Conservation (phyloP, 768 basidiomycete species). For the Albatrellus ellisii region DNA sequence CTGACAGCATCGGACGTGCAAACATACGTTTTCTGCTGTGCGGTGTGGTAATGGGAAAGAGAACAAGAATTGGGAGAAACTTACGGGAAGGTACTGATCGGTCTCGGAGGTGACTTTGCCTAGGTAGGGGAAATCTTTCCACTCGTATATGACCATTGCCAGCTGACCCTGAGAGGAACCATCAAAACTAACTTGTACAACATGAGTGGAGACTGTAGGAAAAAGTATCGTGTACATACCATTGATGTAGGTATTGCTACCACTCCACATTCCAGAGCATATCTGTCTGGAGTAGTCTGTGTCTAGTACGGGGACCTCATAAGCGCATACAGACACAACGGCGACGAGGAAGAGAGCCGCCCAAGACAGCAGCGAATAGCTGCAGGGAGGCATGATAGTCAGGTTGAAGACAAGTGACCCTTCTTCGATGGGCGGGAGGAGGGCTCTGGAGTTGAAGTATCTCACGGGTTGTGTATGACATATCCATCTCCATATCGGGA, state of each 20-base stretch:
- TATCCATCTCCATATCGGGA: no score
- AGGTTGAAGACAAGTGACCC: slow-evolving; percentile 13
- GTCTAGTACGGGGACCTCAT: slow-evolving; percentile 54
- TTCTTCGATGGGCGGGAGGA: slow-evolving; percentile 10
- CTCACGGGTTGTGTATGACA: no score
- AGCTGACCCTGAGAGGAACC: slow-evolving; percentile 69
- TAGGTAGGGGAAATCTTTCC: slow-evolving; percentile 76
- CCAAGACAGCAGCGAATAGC: slow-evolving; percentile 7
- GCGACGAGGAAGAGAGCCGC: slow-evolving; percentile 14
- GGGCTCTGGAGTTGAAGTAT: no score
- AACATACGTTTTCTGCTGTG: slow-evolving; percentile 79
- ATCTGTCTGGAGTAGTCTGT: slow-evolving; percentile 80
- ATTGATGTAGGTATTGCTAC: slow-evolving; percentile 67
- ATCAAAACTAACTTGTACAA: slow-evolving; percentile 59
- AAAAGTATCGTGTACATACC: slow-evolving; percentile 30
- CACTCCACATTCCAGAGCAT: slow-evolving; percentile 94
- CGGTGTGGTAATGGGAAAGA: slow-evolving; percentile 4
- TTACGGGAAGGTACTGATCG: slow-evolving; percentile 52
- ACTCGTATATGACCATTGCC: slow-evolving; percentile 94
- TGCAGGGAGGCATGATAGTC: slow-evolving; percentile 9
- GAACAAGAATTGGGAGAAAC: slow-evolving; percentile 17
- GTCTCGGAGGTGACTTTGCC: slow-evolving; percentile 50
- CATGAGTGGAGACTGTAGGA: slow-evolving; percentile 13
- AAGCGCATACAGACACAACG: slow-evolving; percentile 25
- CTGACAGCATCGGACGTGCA: slow-evolving; percentile 77